phyloP scores from a whole-genome alignment of 306 rosid genomes.

The Cucurbita moschata region DNA sequence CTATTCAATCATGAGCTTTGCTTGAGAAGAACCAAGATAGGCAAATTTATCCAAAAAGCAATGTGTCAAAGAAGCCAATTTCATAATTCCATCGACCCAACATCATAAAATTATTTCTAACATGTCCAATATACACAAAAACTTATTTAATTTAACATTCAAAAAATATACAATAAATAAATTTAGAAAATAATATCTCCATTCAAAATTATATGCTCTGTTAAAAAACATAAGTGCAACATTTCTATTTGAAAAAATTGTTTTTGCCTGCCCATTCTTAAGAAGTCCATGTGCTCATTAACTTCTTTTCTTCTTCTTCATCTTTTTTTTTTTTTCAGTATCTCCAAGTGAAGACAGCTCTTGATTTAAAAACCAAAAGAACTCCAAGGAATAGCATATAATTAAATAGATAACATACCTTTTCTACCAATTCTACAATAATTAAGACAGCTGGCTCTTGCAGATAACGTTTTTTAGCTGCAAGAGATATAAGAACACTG shows the following conservation, averaged over 20 bases:
- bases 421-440: conserved; percentile 52
- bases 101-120: neutral
- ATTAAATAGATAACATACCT: conserved; percentile 26
- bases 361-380: neutral
- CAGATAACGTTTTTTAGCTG: conserved; percentile 72
- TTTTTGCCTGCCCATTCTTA: neutral
- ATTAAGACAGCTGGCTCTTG: conserved; percentile 83
- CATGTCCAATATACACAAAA: neutral
- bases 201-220: no score
- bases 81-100: neutral
- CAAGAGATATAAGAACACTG: conserved; percentile 44
- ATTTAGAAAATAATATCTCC: no score
- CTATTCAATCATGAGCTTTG: neutral
- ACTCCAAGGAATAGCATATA: neutral
- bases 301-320: neutral
- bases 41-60: neutral
- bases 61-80: neutral
- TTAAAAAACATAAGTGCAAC: neutral
- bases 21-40: neutral
- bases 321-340: neutral
- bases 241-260: neutral
- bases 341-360: neutral
- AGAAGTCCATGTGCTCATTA: neutral
- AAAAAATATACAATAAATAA: no score
- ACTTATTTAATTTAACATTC: neutral